Evolutionary conservation across 257 asterid genomes (phyloP).

Genomic region (Linderniella brevidens): DNA sequence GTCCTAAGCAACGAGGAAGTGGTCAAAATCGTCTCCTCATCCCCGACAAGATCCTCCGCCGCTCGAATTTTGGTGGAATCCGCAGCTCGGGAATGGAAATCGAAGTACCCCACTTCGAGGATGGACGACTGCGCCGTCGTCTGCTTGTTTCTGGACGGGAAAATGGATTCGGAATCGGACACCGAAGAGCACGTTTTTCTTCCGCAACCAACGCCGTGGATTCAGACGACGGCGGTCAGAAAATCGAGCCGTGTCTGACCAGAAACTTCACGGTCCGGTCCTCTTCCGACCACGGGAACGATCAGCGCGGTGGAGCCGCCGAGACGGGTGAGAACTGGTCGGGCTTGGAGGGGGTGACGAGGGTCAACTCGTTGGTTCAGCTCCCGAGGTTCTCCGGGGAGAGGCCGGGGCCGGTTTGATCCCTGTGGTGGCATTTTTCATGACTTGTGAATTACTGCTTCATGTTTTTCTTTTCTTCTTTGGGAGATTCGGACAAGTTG

Average conservation of each 20-base stretch:
- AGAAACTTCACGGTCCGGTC: constrained; percentile 71
- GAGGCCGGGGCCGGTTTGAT: constrained; percentile 25
- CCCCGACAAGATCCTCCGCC: constrained; percentile 67
- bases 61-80: constrained; percentile 66
- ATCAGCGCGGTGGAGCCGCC: constrained; percentile 15
- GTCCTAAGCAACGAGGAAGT: constrained; percentile 93
- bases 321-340: constrained; percentile 69
- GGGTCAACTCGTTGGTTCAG: constrained; percentile 91
- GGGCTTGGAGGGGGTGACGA: constrained; percentile 92
- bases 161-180: constrained; percentile 83
- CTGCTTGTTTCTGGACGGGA: constrained; percentile 72
- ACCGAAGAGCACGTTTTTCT: constrained; percentile 65
- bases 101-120: constrained; percentile 86
- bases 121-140: constrained; percentile 98
- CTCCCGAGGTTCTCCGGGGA: constrained; percentile 90
- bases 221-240: constrained; percentile 66
- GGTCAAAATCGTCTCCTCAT: constrained; percentile 61
- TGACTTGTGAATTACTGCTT: too few relatives aligned
- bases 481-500: too few relatives aligned
- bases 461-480: too few relatives aligned
- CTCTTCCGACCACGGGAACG: constrained; percentile 28
- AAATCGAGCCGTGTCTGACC: constrained; percentile 51
- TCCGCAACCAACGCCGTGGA: constrained; percentile 57
- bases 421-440: too few relatives aligned
- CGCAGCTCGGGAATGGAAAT: constrained; percentile 87